Evolutionary conservation across 805 yeast genomes (phyloP), one percentile per base, ranked within the genome.

Genomic region (Candida ponderosae): DNA sequence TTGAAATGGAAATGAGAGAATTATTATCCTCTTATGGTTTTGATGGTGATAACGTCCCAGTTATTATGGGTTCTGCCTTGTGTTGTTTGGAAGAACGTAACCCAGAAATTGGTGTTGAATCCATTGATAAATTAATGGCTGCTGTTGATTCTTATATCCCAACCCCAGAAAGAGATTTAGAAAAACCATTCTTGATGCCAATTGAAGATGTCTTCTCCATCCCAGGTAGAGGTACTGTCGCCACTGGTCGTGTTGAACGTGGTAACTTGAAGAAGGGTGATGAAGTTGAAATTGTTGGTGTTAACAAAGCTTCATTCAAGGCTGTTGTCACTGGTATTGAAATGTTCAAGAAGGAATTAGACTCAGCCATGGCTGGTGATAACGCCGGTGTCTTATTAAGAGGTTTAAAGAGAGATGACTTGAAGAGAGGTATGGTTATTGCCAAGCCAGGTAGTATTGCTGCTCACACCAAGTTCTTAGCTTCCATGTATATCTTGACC

Each of bases 1-100:
- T 93, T 50, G 98, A 93, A 74, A 93, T 93, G 98, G 98, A 93
- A 75, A 93, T 93, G 98, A 84, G 98, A 72, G 98, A 93, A 63
- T 75, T 93, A 49, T 74, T 93, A 60, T 59, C 79, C 50, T 74
- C 84, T 50, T 93, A 89, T 66, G 97, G 97, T 42, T 93, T 90
- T 51, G 97, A 93, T 59, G 98, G 97, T 70, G 98, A 93, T 59
- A 81, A 90, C 69, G 81, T 95, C 48, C 98, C 98, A 42, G 97
- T 93, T 44, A 70, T 93, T 49, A 89, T 90, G 96, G 98, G 98
- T 54, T 89, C 97, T 55, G 98, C 97, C 50, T 73, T 93, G 56
- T 85, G 96, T 67, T 97, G 98, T 52, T 75, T 93, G 55, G 96
- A 93, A 70, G 83, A 74, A 55, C 76, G 70, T 58, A 68, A 77